Conservation (phyloP, 2,329 filamentous ascomycete species). For the Aspergillus luchuensis region DNA sequence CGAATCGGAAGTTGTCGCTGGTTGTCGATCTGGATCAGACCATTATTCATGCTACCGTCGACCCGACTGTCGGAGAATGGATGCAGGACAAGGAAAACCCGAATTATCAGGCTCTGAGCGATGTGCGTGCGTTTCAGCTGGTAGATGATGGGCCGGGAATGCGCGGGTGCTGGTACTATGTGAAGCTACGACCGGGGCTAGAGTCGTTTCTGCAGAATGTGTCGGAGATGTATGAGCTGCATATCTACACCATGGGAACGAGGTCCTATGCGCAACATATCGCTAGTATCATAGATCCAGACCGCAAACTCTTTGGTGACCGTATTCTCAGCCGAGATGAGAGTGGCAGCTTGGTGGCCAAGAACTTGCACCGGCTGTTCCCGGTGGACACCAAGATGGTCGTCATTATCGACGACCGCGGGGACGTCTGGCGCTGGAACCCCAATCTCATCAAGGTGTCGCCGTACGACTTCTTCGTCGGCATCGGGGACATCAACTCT, state of each 20-base stretch:
- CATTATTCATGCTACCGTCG: slow-evolving; percentile 96
- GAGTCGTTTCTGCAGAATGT: slow-evolving; percentile 77
- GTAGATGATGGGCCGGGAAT: slow-evolving; percentile 78
- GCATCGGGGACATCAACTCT: slow-evolving; percentile 97
- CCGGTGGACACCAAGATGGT: slow-evolving; percentile 99
- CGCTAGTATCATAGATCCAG: slow-evolving; percentile 87
- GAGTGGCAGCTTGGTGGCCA: slow-evolving; percentile 88
- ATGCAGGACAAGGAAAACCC: slow-evolving; percentile 84
- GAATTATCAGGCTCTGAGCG: slow-evolving; percentile 86
- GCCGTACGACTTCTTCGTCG: slow-evolving; percentile 96
- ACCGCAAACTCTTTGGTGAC: slow-evolving; percentile 86
- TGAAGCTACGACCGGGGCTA: slow-evolving; percentile 91
- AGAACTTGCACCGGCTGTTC: slow-evolving; percentile 87
- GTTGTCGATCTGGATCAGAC: slow-evolving; percentile 98
- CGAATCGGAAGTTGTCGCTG: slow-evolving; percentile 80
- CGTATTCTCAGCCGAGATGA: slow-evolving; percentile 95
- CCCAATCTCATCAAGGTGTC: slow-evolving; percentile 92
- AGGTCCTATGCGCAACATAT: slow-evolving; percentile 93
- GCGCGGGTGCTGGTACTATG: slow-evolving; percentile 90
- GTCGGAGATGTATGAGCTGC: slow-evolving; percentile 83
- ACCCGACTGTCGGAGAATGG: slow-evolving; percentile 96
- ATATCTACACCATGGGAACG: slow-evolving; percentile 99
- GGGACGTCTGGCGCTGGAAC: slow-evolving; percentile 94
- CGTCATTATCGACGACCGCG: slow-evolving; percentile 95
- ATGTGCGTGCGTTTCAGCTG: slow-evolving; percentile 85